Evolutionary conservation across 139 green algal genomes (phyloP), one percentile per base, ranked within the genome.

Genomic region (Diplosphaera chodatii): DNA sequence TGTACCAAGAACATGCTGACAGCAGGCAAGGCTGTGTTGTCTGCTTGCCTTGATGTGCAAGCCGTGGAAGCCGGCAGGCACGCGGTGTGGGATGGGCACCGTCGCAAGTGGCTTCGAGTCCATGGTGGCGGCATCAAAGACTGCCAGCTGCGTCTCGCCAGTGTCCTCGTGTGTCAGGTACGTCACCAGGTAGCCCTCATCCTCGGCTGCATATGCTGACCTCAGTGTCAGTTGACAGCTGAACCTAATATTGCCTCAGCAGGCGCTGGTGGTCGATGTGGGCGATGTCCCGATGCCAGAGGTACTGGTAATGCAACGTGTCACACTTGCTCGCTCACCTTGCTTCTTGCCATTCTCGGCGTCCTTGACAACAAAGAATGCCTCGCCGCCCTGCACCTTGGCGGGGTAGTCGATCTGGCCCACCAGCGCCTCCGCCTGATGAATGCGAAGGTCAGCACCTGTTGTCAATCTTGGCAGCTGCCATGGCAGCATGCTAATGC

Each of bases 91-190:
- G 74, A 96, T 72, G 33, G 64, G n/a, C 23, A 96, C 67, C 2
- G 68, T 55, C 2, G 85, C 84, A 48, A 93, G 40, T 0, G 86
- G 86, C 66, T 77, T 48, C 4, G 59, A 27, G 13, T 41, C 23
- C 90, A 96, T 94, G 15, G 80, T 91, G 30, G 72, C 72, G 1
- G 91, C 90, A 69, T 94, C 77, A 62, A 85, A 86, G 2, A 95
- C 74, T 62, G 77, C 78, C 68, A 90, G 33, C 68, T 88, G 78
- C 34, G 67, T 80, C 18, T 20, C 22, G 59, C 77, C 70, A 22
- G 3, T 65, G 0, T 40, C 59, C 22, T 74, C 66, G 63, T 93
- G 78, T 30, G 87, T 77, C 22, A 92, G 87, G 33, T 85, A 94
- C 0, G 76, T 86, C 40, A 93, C 33, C 32, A 96, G 75, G 66